Base-by-base conservation (phyloP, 768 basidiomycete species). In the Clathrus columnatus region DNA sequence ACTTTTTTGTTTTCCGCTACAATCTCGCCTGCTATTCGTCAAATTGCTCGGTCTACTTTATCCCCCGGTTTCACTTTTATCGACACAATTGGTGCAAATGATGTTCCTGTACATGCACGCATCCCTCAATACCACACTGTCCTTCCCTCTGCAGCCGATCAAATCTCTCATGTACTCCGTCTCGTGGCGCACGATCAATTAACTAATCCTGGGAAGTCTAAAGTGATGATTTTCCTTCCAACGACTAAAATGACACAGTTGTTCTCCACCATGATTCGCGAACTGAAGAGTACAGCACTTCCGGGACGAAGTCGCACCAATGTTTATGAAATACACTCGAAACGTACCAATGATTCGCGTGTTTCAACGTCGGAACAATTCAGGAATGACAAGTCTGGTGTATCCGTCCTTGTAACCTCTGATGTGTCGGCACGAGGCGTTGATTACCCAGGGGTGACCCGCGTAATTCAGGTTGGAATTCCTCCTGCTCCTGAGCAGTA, bases 1-100 rank as follows among this genome's bases (percentile, higher is more conserved):
- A 95, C 92, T 0, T 85, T 95, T 71, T 74, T 97, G 54, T 93
- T 95, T 70, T 91, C 88, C 14, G 92, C 93, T 21, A 94, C 91
- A 2, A 82, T 94, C 30, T 84, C 87, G 0, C 73, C 68, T 3
- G 75, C 76, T 3, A 85, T 96, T 59, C 81, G 79, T 43, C 79
- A 87, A 63, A 74, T 94, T 55, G 86, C 90, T 0, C 71, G 75
- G 3, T 68, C 73, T 18, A 74, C 79, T 20, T 70, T 95, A 11
- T 71, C 81, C 21, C 69, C 70, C 28, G 78, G 83, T 56, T 82
- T 91, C 67, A 64, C 67, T 43, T 88, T 83, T 68, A 80, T 96
- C 65, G 81, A 94, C 68, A 84, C 83, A 53, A 82, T 87, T 7
- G 69, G 78, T 4, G 73, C 75, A 4, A 78, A 81, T 49, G 71